Evolutionary conservation across 768 basidiomycete species (phyloP).

Genomic region (Cantharellus cinnabarinus): DNA sequence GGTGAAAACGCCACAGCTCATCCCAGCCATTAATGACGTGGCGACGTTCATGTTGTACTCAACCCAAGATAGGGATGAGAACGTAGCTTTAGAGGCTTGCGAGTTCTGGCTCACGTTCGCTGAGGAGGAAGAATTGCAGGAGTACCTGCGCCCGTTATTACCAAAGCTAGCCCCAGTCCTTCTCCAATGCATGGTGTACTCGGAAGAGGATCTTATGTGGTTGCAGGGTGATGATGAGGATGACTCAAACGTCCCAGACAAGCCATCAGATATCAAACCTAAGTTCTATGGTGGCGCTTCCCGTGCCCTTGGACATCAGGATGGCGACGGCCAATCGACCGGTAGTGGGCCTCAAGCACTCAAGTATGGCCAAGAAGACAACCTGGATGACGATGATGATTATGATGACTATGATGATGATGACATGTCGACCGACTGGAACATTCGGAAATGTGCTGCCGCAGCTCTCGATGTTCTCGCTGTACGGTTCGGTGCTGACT

Average conservation of each 20-base stretch:
- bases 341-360: not conserved
- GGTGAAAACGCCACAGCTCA: constrained; percentile 83
- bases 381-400: constrained; percentile 72
- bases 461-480: constrained; percentile 94
- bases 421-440: constrained; percentile 97
- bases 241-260: constrained; percentile 61
- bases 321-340: constrained; percentile 20
- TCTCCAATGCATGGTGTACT: constrained; percentile 94
- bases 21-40: constrained; percentile 88
- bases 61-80: constrained; percentile 92
- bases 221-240: constrained; percentile 83
- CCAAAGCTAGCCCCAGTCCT: constrained; percentile 85
- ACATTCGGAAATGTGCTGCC: constrained; percentile 91
- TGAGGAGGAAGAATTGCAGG: constrained; percentile 74
- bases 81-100: constrained; percentile 91
- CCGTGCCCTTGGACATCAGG: constrained; percentile 56
- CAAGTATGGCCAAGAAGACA: constrained; percentile 30
- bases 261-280: constrained; percentile 90
- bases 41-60: constrained; percentile 99
- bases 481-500: constrained; percentile 75
- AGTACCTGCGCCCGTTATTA: constrained; percentile 68
- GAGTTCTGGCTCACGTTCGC: constrained; percentile 99
- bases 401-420: constrained; percentile 89
- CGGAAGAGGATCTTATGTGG: constrained; percentile 89
- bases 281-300: constrained; percentile 72